phyloP scores from a whole-genome alignment of 2,329 filamentous ascomycete genomes.

The Canariomyces notabilis region DNA sequence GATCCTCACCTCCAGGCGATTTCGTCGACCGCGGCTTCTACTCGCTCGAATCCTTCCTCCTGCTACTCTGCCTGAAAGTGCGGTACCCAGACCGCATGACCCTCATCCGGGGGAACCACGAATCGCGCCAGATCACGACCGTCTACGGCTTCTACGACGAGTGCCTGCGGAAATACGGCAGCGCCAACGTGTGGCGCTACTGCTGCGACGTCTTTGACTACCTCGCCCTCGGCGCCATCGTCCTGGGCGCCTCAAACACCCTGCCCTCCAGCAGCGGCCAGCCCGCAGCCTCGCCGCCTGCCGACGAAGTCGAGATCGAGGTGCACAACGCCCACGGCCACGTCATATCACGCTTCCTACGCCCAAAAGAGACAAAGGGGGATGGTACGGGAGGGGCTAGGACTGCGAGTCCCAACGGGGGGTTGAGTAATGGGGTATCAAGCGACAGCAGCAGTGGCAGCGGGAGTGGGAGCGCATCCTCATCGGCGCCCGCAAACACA shows the following conservation, averaged over 20 bases:
- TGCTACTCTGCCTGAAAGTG: slow-evolving; percentile 93
- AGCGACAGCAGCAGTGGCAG: background rate
- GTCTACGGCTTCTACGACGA: slow-evolving; percentile 99
- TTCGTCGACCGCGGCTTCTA: slow-evolving; percentile 99
- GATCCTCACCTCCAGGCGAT: slow-evolving; percentile 57
- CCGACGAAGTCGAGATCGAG: slow-evolving; percentile 84
- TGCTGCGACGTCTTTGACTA: slow-evolving; percentile 99
- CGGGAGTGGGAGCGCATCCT: slow-evolving; percentile 25
- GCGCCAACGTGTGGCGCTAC: slow-evolving; percentile 93
- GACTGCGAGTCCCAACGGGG: slow-evolving; percentile 22
- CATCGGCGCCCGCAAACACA: slow-evolving; percentile 40
- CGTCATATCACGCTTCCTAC: slow-evolving; percentile 67
- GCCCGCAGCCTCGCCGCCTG: slow-evolving; percentile 38
- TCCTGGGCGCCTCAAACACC: slow-evolving; percentile 75
- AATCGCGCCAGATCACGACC: slow-evolving; percentile 93
- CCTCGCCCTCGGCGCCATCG: slow-evolving; percentile 81
- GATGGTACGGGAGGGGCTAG: too few relatives aligned
- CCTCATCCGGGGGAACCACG: slow-evolving; percentile 89
- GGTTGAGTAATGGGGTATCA: slow-evolving; percentile 1
- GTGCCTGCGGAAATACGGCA: slow-evolving; percentile 92
- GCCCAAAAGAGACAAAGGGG: slow-evolving; percentile 36
- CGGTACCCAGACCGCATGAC: slow-evolving; percentile 97
- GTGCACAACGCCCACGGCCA: slow-evolving; percentile 81
- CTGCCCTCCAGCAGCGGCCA: slow-evolving; percentile 46
- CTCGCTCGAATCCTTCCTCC: slow-evolving; percentile 91